Evolutionary conservation across 495 filamentous ascomycete species (phyloP), one percentile per base, ranked within the genome.

Genomic region (Pyrenula massariospora): DNA sequence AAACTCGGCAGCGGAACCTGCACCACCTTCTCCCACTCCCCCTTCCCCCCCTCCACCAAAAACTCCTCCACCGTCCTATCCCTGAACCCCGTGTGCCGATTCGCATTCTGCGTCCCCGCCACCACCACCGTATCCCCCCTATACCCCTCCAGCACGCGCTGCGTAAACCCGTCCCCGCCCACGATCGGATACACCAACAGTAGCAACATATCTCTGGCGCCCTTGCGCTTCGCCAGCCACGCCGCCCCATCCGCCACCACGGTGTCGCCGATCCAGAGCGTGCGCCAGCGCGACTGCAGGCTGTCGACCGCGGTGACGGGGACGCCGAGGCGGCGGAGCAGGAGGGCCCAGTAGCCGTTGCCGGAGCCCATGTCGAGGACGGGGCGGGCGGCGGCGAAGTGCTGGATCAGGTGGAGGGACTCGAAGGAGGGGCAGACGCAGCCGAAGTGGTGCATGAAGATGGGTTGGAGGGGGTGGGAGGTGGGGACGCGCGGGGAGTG

Each of bases 401-500:
- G 60, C n/a, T 66, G 65, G 23, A 86, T 71, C 10, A 81, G 61
- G 24, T 61, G 58, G 20, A 86, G 66, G 0, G 72, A 69, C 54
- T 83, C 77, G 68, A 81, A 78, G 20, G 69, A 72, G 1, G 83
- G 83, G 12, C 75, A 73, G 5, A 76, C 75, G 69, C 83, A 86
- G 36, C 79, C 80, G 66, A 85, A 84, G 65, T 86, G 82, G 66
- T 86, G 82, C 73, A 84, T 84, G 22, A 84, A 64, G n/a, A 86
- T 63, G 5, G 82, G 81, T 1, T 84, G 70, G 1, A 83, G 65
- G 59, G 78, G 79, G 60, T 86, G 82, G 23, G 70, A 68, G 21
- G 62, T 68, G 25, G 68, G 70, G 2, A 73, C 62, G 22, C 63
- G 58, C 0, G 60, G 48, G 58, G 63, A 58, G 15, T 42, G 31